Conservation (phyloP, 2,329 filamentous ascomycete genomes). For the Ophiocordyceps robertsii region DNA sequence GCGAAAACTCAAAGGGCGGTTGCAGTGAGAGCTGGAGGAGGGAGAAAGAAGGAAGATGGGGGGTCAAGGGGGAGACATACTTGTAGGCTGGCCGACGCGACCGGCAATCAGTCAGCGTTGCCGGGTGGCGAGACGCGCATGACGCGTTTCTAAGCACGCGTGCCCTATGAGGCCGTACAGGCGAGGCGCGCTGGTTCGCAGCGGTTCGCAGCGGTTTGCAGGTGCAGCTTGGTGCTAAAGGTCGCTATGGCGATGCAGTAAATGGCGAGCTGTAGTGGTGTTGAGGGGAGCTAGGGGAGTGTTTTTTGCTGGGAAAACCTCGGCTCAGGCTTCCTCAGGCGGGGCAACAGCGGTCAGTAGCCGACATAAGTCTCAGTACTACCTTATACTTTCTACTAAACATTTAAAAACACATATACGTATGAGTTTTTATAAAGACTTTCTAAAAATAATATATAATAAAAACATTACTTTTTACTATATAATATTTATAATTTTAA, state of each 20-base stretch:
- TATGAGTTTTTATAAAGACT: too few species aligned
- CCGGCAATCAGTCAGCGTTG: neutral
- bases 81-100: neutral
- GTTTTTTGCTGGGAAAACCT: conserved; percentile 6
- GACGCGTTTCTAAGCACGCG: neutral
- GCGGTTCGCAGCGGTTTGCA: conserved; percentile 1
- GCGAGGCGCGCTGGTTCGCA: neutral
- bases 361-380: too few species aligned
- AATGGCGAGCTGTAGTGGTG: conserved; percentile 4
- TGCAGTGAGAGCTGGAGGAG: neutral
- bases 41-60: neutral
- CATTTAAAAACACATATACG: neutral
- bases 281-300: conserved; percentile 1
- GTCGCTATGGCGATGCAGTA: conserved; percentile 1
- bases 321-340: neutral
- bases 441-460: neutral
- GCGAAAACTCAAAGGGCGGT: neutral
- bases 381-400: too few species aligned
- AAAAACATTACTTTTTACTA: too few species aligned
- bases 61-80: neutral
- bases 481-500: too few species aligned
- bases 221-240: conserved; percentile 2
- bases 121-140: neutral
- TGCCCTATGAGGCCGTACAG: neutral
- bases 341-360: neutral